Base-by-base conservation (phyloP, 257 asterid species). In the Solanum etuberosum region DNA sequence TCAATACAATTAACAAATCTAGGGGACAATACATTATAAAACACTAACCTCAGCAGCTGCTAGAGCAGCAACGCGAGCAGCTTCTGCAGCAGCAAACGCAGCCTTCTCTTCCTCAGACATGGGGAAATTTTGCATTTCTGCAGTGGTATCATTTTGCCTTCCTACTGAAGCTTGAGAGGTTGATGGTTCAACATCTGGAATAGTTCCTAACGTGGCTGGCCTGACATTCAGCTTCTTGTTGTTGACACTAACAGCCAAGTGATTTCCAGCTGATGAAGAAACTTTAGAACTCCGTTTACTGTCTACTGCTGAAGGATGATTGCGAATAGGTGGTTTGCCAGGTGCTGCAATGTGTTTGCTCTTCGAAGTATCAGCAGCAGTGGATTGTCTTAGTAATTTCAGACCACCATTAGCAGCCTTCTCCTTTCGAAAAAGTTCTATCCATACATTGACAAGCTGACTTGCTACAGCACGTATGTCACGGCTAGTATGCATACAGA, bases 401-500 rank as follows among this genome's bases (percentile, higher is more conserved):
- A 88, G 92, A 83, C 96, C 92, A 37, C 91, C 93, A 88, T 91
- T 95, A 84, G 97, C 90, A 86, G 98, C 98, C 93, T 97, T 97
- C 92, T 96, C 97, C 92, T 94, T 97, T 83, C 99, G 98, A 89
- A 97, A 96, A 68, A 97, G 92, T 87, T 95, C 99, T 87, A 97
- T 91, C 99, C 99, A 97, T 67, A 97, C 98, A 29, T 90, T 93
- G 86, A 97, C 99, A 84, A 97, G 99, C 93, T 97, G 99, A 91
- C 99, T 95, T 57, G 99, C 99, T 82, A 97, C 94, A 85, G 99
- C 97, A 2, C 99, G 99, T 88, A 97, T 97, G 91, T 97, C 99
- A 87, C 99, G 99, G 92, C 99, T 97, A 80, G 99, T 93, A 88
- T 97, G 99, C 68, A 97, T 97, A 87, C 99, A 97, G 18, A 97